These are phyloP conservation scores for Podaxis sp. DNA, from an alignment of 768 basidiomycete genomes.

Conservation along the genomic window DNA sequence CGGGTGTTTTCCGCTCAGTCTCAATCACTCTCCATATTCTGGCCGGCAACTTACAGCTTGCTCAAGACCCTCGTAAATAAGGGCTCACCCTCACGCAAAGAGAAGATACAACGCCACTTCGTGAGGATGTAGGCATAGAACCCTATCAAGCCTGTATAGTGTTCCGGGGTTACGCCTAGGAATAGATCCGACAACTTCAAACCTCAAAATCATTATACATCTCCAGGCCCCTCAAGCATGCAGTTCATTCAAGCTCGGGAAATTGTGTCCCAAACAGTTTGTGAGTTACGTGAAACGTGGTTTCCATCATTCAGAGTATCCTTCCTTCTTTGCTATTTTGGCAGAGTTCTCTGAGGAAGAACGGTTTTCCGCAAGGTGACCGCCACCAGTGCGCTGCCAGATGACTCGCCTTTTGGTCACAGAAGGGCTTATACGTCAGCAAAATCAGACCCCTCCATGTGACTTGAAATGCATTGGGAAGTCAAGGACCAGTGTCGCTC, in stretches of 20 bases:
- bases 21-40: background rate
- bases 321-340: background rate
- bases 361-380: background rate
- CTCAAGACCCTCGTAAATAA: background rate
- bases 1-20: background rate
- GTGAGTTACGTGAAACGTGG: background rate
- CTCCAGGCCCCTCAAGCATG: background rate
- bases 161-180: slow-evolving; percentile 3
- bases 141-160: background rate
- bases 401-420: background rate
- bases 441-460: background rate
- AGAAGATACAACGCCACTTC: background rate
- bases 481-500: background rate
- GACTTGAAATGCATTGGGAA: background rate
- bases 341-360: background rate
- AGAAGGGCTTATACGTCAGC: background rate
- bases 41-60: background rate
- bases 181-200: background rate
- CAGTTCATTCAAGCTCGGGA: background rate
- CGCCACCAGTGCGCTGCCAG: background rate
- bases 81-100: background rate
- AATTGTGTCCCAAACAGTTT: background rate
- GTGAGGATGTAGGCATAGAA: background rate
- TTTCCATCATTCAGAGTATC: background rate
- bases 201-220: background rate